Evolutionary conservation across 352 stramenopile species (phyloP), one percentile per base, ranked within the genome.

Genomic region (Pythium phragmiticola): DNA sequence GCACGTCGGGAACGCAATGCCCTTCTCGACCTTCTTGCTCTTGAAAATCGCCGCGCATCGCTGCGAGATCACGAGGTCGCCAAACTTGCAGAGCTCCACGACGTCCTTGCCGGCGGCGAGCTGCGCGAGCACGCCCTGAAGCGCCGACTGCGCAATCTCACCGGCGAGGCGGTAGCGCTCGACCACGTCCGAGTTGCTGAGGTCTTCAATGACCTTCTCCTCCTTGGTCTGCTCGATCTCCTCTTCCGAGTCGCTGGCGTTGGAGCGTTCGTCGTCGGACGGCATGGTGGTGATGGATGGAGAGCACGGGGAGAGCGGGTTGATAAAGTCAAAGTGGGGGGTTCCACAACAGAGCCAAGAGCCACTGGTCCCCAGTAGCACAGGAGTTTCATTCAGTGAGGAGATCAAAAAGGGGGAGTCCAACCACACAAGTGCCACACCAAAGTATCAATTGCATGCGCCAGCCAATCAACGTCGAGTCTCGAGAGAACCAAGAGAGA

Each of bases 1-100:
- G 69, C 92, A 99, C 49, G 98, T 99, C 9, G 98, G 98, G 81
- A 99, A 99, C 12, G 98, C 97, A 60, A 99, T 88, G 50, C 98
- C 98, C 77, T 99, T 99, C 73, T 99, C 94, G 7, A 99, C 83
- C 63, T 96, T 90, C 77, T 97, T 98, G 75, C 87, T 97, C 76
- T 99, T 98, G 66, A 99, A 99, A 53, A 99, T 97, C 57, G 97
- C 90, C 41, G 73, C 76, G 60, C 83, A 92, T 49, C 87, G 84
- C 73, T 90, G 81, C 69, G 78, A 54, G 56, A 97, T 84, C 57
- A 96, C 84, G 2, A 89, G 69, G 71, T 97, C 89, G 21, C 86
- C 88, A 54, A 96, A 95, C 73, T 97, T 88, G 78, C 95, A 98
- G 30, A 99, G 73, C 74, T 99, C 97, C 19, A 99, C 78, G 30